Conservation (phyloP, 2,329 filamentous ascomycete species). For the Hypoxylon sp. region DNA sequence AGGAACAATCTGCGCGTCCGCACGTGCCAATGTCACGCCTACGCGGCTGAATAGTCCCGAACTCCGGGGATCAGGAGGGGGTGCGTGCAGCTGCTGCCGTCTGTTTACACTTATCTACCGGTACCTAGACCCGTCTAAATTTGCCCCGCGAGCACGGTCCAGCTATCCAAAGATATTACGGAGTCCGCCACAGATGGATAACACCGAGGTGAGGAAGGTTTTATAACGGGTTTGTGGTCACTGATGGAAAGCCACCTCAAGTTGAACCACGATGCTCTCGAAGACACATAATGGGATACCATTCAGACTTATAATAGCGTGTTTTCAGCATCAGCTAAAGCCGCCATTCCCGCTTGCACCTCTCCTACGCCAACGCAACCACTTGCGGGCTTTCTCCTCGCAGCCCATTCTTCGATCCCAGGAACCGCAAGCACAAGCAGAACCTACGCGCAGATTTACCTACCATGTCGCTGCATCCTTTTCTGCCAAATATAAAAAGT, state of each 20-base stretch:
- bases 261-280: slow-evolving; percentile 49
- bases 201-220: slow-evolving; percentile 21
- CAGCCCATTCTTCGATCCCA: slow-evolving; percentile 45
- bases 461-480: slow-evolving; percentile 82
- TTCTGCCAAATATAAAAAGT: slow-evolving; percentile 77
- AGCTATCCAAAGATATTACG: slow-evolving; percentile 34
- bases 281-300: slow-evolving; percentile 42
- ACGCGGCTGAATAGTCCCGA: slow-evolving; percentile 12
- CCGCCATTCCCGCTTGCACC: slow-evolving; percentile 22
- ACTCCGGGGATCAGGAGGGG: slow-evolving; percentile 1
- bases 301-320: slow-evolving; percentile 44
- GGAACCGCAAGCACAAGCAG: slow-evolving; percentile 37
- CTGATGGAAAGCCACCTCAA: slow-evolving; percentile 39
- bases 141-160: slow-evolving; percentile 17
- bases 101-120: slow-evolving; percentile 1
- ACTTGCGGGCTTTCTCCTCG: slow-evolving; percentile 45
- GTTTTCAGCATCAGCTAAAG: slow-evolving; percentile 36
- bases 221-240: slow-evolving; percentile 39
- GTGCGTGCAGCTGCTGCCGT: slow-evolving; percentile 25
- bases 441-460: slow-evolving; percentile 61
- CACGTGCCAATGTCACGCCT: slow-evolving; percentile 19
- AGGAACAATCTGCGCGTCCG: slow-evolving; percentile 13
- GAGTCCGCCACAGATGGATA: slow-evolving; percentile 8
- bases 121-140: neutral
- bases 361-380: slow-evolving; percentile 26